These are phyloP conservation scores for Omphalotus olearius DNA, from an alignment of 1,284 basidiomycete species.

Conservation along the genomic window DNA sequence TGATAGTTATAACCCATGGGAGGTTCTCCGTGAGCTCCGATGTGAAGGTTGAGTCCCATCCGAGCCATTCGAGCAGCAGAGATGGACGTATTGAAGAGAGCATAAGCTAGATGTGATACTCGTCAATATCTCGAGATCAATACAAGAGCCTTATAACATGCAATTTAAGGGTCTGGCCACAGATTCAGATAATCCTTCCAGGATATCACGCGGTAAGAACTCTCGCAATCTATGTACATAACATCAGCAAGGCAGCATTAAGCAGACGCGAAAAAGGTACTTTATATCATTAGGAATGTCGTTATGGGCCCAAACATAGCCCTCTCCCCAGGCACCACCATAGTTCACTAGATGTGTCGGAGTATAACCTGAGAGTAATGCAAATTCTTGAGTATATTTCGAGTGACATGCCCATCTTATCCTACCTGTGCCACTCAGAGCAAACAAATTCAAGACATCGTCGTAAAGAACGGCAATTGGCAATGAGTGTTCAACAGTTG, in stretches of 20 bases:
- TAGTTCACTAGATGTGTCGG: conserved; percentile 75
- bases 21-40: conserved; percentile 71
- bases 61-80: conserved; percentile 65
- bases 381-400: too few relatives aligned
- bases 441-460: conserved; percentile 59
- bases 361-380: conserved; percentile 38
- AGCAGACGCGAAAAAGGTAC: conserved; percentile 30
- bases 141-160: conserved; percentile 25
- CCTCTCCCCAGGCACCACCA: conserved; percentile 63
- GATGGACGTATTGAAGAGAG: conserved; percentile 61
- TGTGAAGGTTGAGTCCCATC: conserved; percentile 54
- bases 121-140: not conserved
- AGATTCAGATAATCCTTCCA: conserved; percentile 57
- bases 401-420: too few relatives aligned
- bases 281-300: conserved; percentile 65
- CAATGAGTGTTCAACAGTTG: conserved; percentile 68
- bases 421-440: conserved; percentile 51
- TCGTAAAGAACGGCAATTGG: conserved; percentile 64
- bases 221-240: conserved; percentile 44
- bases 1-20: conserved; percentile 71
- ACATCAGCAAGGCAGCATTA: not conserved
- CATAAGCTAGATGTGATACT: conserved; percentile 40
- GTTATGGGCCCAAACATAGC: conserved; percentile 60
- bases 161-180: conserved; percentile 54
- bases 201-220: conserved; percentile 58